These are phyloP conservation scores for Backusella morwellensis DNA, from an alignment of 192 early-diverging fungal genomes.

Conservation along the genomic window DNA sequence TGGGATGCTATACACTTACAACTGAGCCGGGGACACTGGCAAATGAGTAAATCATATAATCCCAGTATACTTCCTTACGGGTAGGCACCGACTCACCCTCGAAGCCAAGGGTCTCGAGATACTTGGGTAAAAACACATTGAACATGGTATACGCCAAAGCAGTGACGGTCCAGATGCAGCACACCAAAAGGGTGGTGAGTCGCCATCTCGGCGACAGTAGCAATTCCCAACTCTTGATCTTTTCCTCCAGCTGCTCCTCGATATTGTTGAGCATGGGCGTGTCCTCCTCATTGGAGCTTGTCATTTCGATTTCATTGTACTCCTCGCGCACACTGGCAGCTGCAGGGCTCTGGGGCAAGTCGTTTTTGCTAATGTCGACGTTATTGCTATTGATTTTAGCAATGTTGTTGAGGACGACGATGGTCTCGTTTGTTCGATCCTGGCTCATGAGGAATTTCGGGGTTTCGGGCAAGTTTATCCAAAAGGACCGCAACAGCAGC, in stretches of 20 bases:
- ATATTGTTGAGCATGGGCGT: not conserved
- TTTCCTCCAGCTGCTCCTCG: not conserved
- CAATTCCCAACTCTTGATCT: not conserved
- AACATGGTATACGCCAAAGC: slow-evolving; percentile 86
- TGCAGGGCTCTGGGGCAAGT: slow-evolving; percentile 12
- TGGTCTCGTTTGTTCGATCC: slow-evolving; percentile 60
- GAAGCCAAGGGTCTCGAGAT: slow-evolving; percentile 59
- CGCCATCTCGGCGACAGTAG: slow-evolving; percentile 54
- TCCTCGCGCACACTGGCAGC: slow-evolving; percentile 14
- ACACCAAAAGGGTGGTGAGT: slow-evolving; percentile 67
- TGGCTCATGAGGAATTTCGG: slow-evolving; percentile 77
- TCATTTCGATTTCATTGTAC: slow-evolving; percentile 5
- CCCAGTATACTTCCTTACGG: slow-evolving; percentile 61
- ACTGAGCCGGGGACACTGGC: slow-evolving; percentile 82
- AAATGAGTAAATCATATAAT: slow-evolving; percentile 72
- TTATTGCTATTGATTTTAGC: slow-evolving; percentile 57
- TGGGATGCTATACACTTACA: slow-evolving; percentile 40
- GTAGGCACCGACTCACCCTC: slow-evolving; percentile 32
- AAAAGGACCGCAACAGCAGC: slow-evolving; percentile 65
- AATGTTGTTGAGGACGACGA: slow-evolving; percentile 65
- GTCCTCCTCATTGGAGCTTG: not conserved
- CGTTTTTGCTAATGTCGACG: slow-evolving; percentile 14
- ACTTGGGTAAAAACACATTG: slow-evolving; percentile 82
- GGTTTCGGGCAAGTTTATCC: slow-evolving; percentile 71
- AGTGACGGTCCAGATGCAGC: slow-evolving; percentile 76